phyloP scores from a whole-genome alignment of 78 protist species.

The Dictyostelium brefeldianum region DNA sequence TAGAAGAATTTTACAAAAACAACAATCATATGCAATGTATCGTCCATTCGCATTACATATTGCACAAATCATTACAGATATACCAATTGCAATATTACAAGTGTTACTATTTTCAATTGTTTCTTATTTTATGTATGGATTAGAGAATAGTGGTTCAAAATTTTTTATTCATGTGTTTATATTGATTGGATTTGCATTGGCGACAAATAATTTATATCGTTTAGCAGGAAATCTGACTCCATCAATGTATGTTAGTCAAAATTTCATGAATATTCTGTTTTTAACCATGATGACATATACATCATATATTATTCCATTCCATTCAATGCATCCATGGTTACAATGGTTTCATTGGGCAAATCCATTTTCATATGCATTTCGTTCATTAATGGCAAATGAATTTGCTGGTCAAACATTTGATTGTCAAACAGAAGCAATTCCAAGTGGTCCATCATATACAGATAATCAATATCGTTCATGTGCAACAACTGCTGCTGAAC shows the following conservation, averaged over 20 bases:
- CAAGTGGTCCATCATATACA: constrained; percentile 8
- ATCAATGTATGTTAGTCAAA: constrained; percentile 31
- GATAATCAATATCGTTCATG: neutral
- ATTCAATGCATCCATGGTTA: constrained; percentile 78
- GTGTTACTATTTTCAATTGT: constrained; percentile 64
- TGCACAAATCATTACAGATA: constrained; percentile 67
- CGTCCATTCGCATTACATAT: constrained; percentile 69
- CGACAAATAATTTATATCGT: constrained; percentile 53
- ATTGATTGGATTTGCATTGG: constrained; percentile 46
- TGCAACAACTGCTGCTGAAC: constrained; percentile 4
- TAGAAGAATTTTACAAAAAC: constrained; percentile 71
- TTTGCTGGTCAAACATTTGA: constrained; percentile 17
- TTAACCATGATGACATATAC: constrained; percentile 46
- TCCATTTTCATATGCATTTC: constrained; percentile 62
- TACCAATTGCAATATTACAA: constrained; percentile 66
- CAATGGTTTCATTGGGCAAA: constrained; percentile 56
- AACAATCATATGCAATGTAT: constrained; percentile 72
- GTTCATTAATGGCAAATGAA: constrained; percentile 61
- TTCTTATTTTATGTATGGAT: constrained; percentile 76
- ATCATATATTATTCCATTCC: constrained; percentile 53
- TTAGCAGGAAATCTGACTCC: constrained; percentile 33
- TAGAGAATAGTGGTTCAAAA: constrained; percentile 37
- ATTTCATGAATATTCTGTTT: constrained; percentile 23
- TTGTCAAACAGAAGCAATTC: constrained; percentile 38
- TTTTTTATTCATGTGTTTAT: constrained; percentile 58